Percentiles rank a stretch among this genome's conserved stretches.
These are phyloP conservation scores for Phylloporus sp. DNA, from an alignment of 768 basidiomycete genomes.

Conservation along the genomic window DNA sequence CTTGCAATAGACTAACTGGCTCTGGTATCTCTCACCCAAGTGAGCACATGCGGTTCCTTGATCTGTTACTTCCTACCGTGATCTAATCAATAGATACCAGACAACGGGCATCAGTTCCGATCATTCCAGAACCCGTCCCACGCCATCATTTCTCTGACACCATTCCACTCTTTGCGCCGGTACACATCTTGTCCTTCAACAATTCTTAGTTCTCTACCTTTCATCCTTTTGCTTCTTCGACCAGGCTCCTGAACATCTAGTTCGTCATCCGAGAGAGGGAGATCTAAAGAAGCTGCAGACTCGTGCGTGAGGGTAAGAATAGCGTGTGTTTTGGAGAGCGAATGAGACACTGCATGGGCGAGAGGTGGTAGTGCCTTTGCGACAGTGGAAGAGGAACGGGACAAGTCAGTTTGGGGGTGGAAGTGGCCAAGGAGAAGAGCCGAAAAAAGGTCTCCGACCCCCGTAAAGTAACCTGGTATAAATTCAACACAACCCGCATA, in stretches of 20 bases:
- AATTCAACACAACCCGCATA: constrained; percentile 72
- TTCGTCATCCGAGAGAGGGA: constrained; percentile 79
- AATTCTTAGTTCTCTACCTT: constrained; percentile 79
- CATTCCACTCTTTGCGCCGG: constrained; percentile 38
- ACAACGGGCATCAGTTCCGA: not conserved
- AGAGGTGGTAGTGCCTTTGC: constrained; percentile 13
- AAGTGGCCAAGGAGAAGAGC: constrained; percentile 87
- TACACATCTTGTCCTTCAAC: constrained; percentile 75
- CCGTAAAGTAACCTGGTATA: constrained; percentile 90
- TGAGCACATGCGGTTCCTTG: no score
- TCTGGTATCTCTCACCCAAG: no score
- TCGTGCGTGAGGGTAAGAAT: constrained; percentile 61
- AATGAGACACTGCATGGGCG: constrained; percentile 53
- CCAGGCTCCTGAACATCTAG: constrained; percentile 59
- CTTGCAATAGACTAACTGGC: no score
- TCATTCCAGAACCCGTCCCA: constrained; percentile 36
- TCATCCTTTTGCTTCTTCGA: constrained; percentile 70
- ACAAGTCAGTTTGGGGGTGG: constrained; percentile 23
- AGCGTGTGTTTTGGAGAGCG: constrained; percentile 73
- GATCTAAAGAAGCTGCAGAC: constrained; percentile 39
- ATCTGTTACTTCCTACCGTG: not conserved
- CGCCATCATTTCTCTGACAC: constrained; percentile 26
- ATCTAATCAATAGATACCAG: not conserved
- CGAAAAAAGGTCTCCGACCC: constrained; percentile 96
- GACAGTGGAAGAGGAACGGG: constrained; percentile 2